Percentiles rank a stretch among this genome's conserved stretches.
phyloP scores from a whole-genome alignment of 2,329 filamentous ascomycete species.

The Pestalotiopsis sp. region DNA sequence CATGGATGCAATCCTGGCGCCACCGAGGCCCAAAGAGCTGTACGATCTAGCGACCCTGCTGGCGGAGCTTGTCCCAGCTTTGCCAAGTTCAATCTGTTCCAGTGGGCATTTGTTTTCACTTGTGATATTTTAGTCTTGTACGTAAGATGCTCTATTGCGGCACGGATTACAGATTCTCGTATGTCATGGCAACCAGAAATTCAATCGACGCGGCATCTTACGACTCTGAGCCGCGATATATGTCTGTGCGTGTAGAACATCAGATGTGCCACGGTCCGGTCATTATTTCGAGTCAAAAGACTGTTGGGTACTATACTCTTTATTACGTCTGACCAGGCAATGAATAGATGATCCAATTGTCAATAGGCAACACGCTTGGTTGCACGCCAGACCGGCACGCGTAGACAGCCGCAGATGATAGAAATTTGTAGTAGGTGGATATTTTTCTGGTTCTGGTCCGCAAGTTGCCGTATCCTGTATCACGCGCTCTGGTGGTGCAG shows the following conservation, averaged over 20 bases:
- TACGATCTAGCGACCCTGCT: neutral
- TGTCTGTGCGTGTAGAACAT: neutral
- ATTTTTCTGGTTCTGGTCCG: too few species aligned
- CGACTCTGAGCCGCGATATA: neutral
- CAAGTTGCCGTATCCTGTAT: too few species aligned
- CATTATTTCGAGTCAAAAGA: neutral
- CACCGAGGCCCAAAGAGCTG: neutral
- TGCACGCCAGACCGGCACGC: neutral
- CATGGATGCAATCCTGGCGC: neutral
- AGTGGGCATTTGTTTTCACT: neutral
- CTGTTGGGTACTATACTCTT: neutral
- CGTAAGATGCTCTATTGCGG: neutral
- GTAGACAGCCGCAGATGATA: neutral
- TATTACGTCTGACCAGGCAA: neutral
- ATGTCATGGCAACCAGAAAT: neutral
- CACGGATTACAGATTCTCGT: neutral
- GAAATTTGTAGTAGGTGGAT: neutral
- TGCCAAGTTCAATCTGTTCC: neutral
- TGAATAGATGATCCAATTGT: neutral
- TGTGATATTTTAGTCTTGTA: neutral
- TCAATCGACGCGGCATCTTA: neutral
- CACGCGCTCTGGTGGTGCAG: too few species aligned
- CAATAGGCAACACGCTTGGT: neutral
- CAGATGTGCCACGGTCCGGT: neutral
- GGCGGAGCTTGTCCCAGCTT: neutral